Evolutionary conservation across 257 asterid species (phyloP), one percentile per base, ranked within the genome.

Genomic region (Capsicum baccatum): DNA sequence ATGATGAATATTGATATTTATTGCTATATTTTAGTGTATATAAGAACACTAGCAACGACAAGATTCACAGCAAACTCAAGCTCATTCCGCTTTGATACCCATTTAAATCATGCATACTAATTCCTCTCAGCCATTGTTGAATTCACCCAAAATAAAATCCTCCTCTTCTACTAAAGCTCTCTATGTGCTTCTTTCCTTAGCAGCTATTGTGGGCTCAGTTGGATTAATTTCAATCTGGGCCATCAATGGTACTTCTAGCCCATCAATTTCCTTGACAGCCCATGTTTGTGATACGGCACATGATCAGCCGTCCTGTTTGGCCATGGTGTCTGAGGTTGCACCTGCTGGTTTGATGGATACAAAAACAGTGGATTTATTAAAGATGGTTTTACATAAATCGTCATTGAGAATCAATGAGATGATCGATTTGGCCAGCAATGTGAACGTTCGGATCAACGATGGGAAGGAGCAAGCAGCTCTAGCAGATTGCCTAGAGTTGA

Each of bases 401-500:
- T 71, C 81, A 1, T 39, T 37, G 5, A 59, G 35, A 6, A 57
- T 85, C 14, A 64, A 76, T 26, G 80, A 83, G n/a, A 76, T 87
- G 33, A 52, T 88, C 0, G 60, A 78, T 47, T 80, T 83, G 9
- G 74, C 83, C 33, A 37, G 55, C 9, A 62, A 47, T 15, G 42
- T 85, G 4, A 86, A 63, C 56, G 15, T 9, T 3, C 8, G 79
- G 60, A 66, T 88, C n/a, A 88, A 88, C 47, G 68, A 85, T n/a
- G 21, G 1, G 9, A 71, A 52, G 2, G 76, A 39, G 11, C 70
- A 80, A 39, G 62, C 90, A 15, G 88, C 85, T 71, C 55, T 85
- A 10, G 82, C 82, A 9, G 88, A 73, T 55, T 88, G 90, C 52
- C n/a, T 83, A 44, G 84, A 80, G 73, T 50, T 88, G 59, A 63